These are phyloP conservation scores for Apiospora kogelbergensis DNA, from an alignment of 2,329 filamentous ascomycete species.

Conservation along the genomic window DNA sequence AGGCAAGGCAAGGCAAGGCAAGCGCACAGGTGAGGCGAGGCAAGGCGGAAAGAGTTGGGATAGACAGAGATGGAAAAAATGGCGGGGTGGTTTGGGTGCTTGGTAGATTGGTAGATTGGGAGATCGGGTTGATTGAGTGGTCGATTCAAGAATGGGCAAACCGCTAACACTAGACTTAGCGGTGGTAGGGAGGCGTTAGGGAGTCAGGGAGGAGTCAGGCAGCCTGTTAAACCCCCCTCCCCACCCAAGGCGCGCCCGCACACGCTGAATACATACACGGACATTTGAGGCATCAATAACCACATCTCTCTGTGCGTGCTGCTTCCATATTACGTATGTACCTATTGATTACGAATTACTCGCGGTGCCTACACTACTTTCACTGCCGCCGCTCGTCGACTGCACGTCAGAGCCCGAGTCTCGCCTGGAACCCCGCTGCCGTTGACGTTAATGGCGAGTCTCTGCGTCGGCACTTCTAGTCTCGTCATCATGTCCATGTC, in stretches of 20 bases:
- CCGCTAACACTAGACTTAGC: too few relatives aligned
- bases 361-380: constrained; percentile 30
- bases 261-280: too few relatives aligned
- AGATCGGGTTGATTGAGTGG: not conserved
- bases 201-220: too few relatives aligned
- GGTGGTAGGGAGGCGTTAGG: too few relatives aligned
- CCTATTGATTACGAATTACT: constrained; percentile 25
- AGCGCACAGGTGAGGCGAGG: not conserved
- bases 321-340: too few relatives aligned
- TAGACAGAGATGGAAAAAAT: not conserved
- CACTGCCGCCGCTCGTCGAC: constrained; percentile 29
- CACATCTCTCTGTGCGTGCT: too few relatives aligned
- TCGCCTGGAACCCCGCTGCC: constrained; percentile 21
- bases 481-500: constrained; percentile 29
- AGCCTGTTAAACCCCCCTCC: too few relatives aligned
- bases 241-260: too few relatives aligned
- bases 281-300: too few relatives aligned
- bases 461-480: constrained; percentile 31
- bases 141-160: too few relatives aligned
- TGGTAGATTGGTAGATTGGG: too few relatives aligned
- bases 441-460: constrained; percentile 22
- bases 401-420: constrained; percentile 32
- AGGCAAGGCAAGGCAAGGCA: not conserved
- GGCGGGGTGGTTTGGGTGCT: not conserved
- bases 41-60: not conserved